phyloP scores from a whole-genome alignment of 1,139 yeast genomes.

The Sugiyamaella sp. region DNA sequence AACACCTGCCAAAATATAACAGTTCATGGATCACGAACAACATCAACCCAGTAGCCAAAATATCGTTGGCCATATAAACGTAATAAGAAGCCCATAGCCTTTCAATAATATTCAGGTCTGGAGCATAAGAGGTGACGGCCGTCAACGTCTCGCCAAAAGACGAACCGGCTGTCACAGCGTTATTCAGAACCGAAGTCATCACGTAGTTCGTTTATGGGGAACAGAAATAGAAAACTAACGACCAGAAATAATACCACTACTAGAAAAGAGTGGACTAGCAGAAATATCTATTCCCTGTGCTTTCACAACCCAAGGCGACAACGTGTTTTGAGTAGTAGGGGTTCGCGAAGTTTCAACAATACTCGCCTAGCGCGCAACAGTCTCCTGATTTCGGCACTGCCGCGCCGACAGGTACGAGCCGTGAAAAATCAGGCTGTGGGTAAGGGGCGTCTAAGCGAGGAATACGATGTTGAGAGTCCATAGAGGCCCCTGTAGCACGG shows the following conservation, averaged over 20 bases:
- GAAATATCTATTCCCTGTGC: no score
- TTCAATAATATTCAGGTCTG: constrained; percentile 48
- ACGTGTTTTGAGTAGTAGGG: no score
- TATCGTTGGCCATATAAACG: constrained; percentile 72
- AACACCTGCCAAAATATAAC: constrained; percentile 82
- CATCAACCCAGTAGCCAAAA: constrained; percentile 81
- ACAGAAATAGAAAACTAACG: no score
- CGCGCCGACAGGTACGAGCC: neutral
- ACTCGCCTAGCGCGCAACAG: no score
- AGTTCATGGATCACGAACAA: constrained; percentile 77
- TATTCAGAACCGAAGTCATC: constrained; percentile 27
- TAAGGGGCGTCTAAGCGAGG: constrained; percentile 3
- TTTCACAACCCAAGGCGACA: no score
- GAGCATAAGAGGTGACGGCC: constrained; percentile 25
- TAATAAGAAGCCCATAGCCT: constrained; percentile 86
- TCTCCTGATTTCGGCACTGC: no score
- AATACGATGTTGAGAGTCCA: no score
- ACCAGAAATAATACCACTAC: no score
- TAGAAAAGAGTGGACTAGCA: no score
- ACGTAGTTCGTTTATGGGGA: no score
- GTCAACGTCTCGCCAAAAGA: constrained; percentile 28
- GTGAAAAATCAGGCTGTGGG: neutral
- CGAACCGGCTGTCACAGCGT: constrained; percentile 29
- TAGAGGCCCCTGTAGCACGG: no score
- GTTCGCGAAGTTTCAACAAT: no score